Conservation (phyloP, 2,329 filamentous ascomycete genomes). For the Zasmidium citrigriseum region DNA sequence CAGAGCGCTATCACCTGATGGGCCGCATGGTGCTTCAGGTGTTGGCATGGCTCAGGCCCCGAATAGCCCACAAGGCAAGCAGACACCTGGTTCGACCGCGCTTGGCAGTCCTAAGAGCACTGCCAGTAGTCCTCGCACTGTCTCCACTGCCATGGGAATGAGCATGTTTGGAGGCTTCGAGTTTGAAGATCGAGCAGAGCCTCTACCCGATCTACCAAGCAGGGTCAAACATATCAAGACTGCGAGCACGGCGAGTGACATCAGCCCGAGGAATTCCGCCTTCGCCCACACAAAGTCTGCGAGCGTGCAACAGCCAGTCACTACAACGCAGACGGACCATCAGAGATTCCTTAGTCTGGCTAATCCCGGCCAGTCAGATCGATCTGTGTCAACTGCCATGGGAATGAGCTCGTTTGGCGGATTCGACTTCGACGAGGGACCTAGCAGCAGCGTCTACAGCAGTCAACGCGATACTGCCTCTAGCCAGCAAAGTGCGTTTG, state of each 20-base stretch:
- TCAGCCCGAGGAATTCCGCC: not conserved
- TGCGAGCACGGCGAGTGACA: not conserved
- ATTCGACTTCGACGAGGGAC: conserved; percentile 9
- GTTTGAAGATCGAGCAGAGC: not conserved
- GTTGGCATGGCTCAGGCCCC: not conserved
- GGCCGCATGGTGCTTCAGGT: not conserved
- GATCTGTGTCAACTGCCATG: not conserved
- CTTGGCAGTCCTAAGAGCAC: not conserved
- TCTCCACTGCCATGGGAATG: not conserved
- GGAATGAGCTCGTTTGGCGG: conserved; percentile 8
- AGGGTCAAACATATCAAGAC: not conserved
- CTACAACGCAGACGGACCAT: not conserved
- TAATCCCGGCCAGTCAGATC: not conserved
- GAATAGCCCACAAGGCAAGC: not conserved
- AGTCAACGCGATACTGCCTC: not conserved
- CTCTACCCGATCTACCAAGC: not conserved
- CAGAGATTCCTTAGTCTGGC: not conserved
- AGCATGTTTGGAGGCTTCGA: not conserved
- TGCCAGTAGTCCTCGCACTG: not conserved
- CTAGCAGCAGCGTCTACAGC: not conserved
- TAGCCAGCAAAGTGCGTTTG: not conserved
- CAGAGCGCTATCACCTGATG: not conserved
- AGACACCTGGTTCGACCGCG: not conserved
- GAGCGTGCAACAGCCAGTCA: not conserved
- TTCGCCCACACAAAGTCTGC: not conserved